Evolutionary conservation across 1,284 basidiomycete species (phyloP), one percentile per base, ranked within the genome.

Genomic region (Cystobasidiaceae sp.): DNA sequence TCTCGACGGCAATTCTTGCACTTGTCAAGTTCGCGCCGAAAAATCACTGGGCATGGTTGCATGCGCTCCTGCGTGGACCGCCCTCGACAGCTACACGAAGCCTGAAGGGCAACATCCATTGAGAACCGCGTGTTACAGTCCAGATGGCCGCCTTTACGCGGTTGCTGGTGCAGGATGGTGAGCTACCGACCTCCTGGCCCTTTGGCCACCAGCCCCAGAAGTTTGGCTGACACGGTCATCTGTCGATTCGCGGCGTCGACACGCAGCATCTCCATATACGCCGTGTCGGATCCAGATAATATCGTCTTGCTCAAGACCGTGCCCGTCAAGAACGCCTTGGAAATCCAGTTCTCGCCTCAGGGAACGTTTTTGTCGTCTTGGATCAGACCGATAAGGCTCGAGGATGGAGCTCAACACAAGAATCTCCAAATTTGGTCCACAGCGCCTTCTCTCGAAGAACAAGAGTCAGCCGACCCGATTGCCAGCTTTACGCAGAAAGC

Each of bases 291-390:
- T 21, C 51, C 61, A 32, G 61, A 64, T 33, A 15, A 49, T 8
- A 54, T 62, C 50, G 39, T 32, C 19, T 45, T 64, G 9, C 21
- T 56, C 30, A 48, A 34, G 17, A 34, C 23, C 21, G 30, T 64
- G 3, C 32, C 51, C 17, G 52, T 64, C 28, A 64, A 64, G 52
- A 43, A 45, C 28, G 83, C 89, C 71, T 77, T 92, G 66, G 92
- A 94, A 74, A 78, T 97, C 71, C 83, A 83, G 70, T 96, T 97
- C 78, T 97, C 93, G 6, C 93, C 94, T 5, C 84, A 88, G 69
- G 93, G 91, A 48, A 91, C 88, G 1, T 96, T 90, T 77, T 77
- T 98, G 52, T 91, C 89, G 67, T 96, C 91, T 49, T 97, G 92
- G 89, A 92, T 97, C 79, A 84, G 94, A 67, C 88, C 86, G 69